phyloP scores from a whole-genome alignment of 345 rosid genomes.

The Syzygium oleosum region DNA sequence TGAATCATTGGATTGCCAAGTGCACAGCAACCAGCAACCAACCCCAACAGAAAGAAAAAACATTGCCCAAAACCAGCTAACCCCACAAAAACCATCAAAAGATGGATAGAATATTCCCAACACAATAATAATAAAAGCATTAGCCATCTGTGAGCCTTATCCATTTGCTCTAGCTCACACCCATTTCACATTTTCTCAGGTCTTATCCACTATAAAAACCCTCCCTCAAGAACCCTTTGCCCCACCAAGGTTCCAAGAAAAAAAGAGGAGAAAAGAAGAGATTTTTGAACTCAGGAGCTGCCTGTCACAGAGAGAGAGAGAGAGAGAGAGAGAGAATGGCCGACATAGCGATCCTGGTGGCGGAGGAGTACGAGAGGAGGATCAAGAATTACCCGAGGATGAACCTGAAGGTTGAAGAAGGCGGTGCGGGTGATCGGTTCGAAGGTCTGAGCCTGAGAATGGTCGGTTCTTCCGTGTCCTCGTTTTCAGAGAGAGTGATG shows the following conservation, averaged over 20 bases:
- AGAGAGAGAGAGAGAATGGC: constrained; percentile 21
- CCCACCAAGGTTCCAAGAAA: neutral
- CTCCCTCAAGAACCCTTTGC: neutral
- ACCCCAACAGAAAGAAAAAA: neutral
- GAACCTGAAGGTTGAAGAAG: neutral
- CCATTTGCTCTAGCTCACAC: neutral
- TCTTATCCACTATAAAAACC: neutral
- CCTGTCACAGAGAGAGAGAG: neutral
- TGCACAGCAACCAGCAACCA: neutral
- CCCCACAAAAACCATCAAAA: neutral
- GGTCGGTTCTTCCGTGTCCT: neutral
- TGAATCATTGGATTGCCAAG: neutral
- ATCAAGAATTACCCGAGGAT: constrained; percentile 7
- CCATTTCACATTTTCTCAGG: neutral
- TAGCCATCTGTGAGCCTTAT: neutral
- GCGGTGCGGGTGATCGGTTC: neutral
- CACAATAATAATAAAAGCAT: neutral
- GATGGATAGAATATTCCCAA: neutral
- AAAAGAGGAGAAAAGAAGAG: neutral
- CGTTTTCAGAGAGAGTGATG: neutral
- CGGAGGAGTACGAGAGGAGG: constrained; percentile 57
- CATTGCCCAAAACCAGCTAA: neutral
- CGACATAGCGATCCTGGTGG: constrained; percentile 55
- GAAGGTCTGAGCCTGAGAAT: neutral
- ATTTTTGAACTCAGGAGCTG: neutral